Evolutionary conservation across 306 rosid genomes (phyloP).

Genomic region (Quercus glauca): DNA sequence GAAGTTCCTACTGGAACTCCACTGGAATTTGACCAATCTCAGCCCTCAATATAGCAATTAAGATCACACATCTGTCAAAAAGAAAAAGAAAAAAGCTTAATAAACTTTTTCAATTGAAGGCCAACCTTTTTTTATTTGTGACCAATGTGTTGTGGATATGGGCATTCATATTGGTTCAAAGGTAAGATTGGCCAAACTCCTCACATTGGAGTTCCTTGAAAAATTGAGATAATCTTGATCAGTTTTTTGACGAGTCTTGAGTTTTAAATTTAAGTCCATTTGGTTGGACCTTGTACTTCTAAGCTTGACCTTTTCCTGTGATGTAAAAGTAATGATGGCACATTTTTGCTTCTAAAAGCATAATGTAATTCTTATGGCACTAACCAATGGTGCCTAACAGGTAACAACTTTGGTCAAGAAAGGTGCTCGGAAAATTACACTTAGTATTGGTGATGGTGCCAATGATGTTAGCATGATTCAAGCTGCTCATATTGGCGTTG

Average conservation of each 20-base stretch:
- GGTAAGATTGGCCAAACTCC: background rate
- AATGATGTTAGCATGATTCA: conserved; percentile 99
- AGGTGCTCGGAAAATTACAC: conserved; percentile 84
- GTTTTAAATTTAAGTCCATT: background rate
- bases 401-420: conserved; percentile 95
- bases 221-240: background rate
- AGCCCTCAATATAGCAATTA: background rate
- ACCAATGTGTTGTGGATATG: background rate
- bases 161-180: background rate
- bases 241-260: background rate
- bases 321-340: background rate
- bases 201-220: background rate
- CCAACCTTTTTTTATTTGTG: background rate
- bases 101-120: background rate
- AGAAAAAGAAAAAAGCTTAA: background rate
- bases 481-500: conserved; percentile 99
- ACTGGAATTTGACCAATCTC: background rate
- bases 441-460: conserved; percentile 98
- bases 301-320: background rate
- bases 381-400: conserved; percentile 34
- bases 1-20: background rate
- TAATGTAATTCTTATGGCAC: background rate
- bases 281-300: background rate
- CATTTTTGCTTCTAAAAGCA: background rate
- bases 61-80: background rate